Evolutionary conservation across 495 filamentous ascomycete species (phyloP).

Genomic region (Talaromyces wortmannii): DNA sequence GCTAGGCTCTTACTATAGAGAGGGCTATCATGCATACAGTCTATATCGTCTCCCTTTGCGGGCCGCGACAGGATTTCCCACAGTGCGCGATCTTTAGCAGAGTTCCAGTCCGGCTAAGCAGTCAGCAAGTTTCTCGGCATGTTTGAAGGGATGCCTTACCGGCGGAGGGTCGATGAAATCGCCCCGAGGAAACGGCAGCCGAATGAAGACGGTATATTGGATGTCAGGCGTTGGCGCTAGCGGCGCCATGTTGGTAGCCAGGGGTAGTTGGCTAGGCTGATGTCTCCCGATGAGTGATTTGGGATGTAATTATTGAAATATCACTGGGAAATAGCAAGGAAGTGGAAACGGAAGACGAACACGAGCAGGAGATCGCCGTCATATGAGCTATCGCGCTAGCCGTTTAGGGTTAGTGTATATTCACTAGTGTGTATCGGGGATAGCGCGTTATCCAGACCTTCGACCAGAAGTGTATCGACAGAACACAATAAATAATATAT

Average conservation of each 20-base stretch:
- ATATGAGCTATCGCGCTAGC: no score
- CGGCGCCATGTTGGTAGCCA: background rate
- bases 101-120: conserved; percentile 61
- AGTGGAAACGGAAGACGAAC: no score
- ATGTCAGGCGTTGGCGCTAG: background rate
- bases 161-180: conserved; percentile 86
- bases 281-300: no score
- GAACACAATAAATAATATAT: no score
- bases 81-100: conserved; percentile 75
- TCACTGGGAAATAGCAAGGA: no score
- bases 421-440: no score
- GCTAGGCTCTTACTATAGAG: background rate
- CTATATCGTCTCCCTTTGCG: conserved; percentile 66
- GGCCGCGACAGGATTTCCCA: conserved; percentile 81
- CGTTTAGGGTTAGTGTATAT: no score
- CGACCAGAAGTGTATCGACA: no score
- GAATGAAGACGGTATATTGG: conserved; percentile 63
- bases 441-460: no score
- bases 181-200: conserved; percentile 79
- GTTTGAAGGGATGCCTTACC: conserved; percentile 37
- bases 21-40: conserved; percentile 53
- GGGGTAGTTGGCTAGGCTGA: background rate
- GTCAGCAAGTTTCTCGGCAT: background rate
- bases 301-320: no score
- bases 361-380: no score